Evolutionary conservation across 1,139 yeast genomes (phyloP).

Genomic region (Wickerhamomyces sp.): DNA sequence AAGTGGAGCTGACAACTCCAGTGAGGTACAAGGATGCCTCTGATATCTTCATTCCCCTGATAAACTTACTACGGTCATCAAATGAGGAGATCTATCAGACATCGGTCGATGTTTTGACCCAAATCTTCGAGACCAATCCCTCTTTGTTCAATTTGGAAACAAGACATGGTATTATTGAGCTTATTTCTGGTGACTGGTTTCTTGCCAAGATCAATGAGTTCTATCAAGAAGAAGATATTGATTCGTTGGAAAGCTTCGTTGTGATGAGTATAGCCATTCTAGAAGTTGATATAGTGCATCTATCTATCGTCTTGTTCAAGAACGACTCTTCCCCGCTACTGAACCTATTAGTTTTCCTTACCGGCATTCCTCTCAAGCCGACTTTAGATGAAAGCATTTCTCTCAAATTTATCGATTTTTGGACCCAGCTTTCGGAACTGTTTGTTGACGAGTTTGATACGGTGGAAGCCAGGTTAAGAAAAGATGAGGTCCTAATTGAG

Average conservation of each 20-base stretch:
- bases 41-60: conserved; percentile 27
- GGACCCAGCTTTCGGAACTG: conserved; percentile 72
- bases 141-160: conserved; percentile 26
- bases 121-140: conserved; percentile 31
- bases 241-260: conserved; percentile 43
- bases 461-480: conserved; percentile 30
- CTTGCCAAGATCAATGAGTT: conserved; percentile 34
- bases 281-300: conserved; percentile 44
- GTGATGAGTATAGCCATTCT: conserved; percentile 48
- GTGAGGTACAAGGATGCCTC: conserved; percentile 34
- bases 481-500: conserved; percentile 23
- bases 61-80: conserved; percentile 18
- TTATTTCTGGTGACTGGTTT: conserved; percentile 30
- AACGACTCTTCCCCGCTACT: conserved; percentile 37
- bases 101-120: conserved; percentile 25
- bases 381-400: conserved; percentile 65
- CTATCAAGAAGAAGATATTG: conserved; percentile 36
- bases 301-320: conserved; percentile 42
- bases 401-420: conserved; percentile 64
- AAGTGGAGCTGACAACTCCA: conserved; percentile 33
- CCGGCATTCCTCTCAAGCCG: conserved; percentile 58
- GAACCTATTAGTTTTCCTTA: conserved; percentile 47
- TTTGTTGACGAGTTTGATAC: conserved; percentile 50
- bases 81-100: conserved; percentile 8
- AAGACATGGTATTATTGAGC: conserved; percentile 26